Conservation (phyloP, 345 rosid genomes). For the Hibiscus trionum region DNA sequence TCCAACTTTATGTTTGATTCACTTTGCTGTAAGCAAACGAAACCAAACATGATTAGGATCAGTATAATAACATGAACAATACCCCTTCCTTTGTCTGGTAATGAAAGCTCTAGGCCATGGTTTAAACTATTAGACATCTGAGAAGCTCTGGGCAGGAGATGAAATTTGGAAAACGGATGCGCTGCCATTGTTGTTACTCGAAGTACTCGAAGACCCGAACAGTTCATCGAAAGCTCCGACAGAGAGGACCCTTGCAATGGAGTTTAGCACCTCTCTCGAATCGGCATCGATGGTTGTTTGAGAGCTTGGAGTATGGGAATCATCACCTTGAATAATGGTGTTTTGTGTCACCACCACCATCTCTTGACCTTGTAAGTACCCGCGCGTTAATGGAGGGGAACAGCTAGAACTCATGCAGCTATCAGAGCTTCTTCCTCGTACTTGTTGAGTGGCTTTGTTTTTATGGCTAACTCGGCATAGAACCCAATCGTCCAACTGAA, state of each 20-base stretch:
- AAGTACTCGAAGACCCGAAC: constrained; percentile 5
- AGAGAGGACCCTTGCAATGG: constrained; percentile 20
- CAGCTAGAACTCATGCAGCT: background rate
- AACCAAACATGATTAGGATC: background rate
- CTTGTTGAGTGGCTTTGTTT: constrained; percentile 2
- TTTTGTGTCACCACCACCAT: background rate
- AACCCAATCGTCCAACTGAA: constrained; percentile 40
- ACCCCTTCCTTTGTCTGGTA: background rate
- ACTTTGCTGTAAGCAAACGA: background rate
- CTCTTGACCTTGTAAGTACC: constrained; percentile 11
- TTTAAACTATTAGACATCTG: background rate
- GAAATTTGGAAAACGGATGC: constrained; percentile 17
- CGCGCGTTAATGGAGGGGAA: background rate
- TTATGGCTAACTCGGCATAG: constrained; percentile 30
- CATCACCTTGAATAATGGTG: constrained; percentile 10
- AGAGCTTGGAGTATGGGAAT: constrained; percentile 1
- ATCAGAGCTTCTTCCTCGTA: background rate
- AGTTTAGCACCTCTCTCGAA: constrained; percentile 17
- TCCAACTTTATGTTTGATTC: too few species aligned
- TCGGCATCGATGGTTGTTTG: background rate
- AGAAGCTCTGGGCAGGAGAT: constrained; percentile 10
- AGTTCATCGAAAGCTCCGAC: constrained; percentile 29
- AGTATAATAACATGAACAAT: background rate
- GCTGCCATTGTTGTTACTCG: background rate
- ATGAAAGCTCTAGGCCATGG: background rate